phyloP scores from a whole-genome alignment of 1,284 basidiomycete genomes.

The Pholiota adiposa region DNA sequence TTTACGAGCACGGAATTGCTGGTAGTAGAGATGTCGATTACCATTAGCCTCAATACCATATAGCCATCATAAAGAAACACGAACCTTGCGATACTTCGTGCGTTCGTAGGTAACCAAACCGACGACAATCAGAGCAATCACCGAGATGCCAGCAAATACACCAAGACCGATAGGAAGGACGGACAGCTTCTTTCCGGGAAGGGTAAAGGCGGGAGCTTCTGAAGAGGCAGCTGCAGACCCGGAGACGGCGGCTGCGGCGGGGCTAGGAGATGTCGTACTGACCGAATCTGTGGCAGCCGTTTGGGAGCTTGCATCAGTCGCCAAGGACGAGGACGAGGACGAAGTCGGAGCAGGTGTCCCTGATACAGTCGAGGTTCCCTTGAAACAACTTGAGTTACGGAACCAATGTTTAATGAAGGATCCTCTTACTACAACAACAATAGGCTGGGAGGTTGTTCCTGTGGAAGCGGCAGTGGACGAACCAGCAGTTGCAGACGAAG shows the following conservation, averaged over 20 bases:
- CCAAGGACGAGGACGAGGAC: slow-evolving; percentile 5
- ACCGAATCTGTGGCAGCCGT: slow-evolving; percentile 7
- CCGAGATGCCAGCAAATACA: slow-evolving; percentile 80
- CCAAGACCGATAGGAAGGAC: slow-evolving; percentile 83
- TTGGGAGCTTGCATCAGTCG: slow-evolving; percentile 3
- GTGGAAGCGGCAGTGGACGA: slow-evolving; percentile 23
- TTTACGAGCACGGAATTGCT: slow-evolving; percentile 78
- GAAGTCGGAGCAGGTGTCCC: slow-evolving; percentile 16
- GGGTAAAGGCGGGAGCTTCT: slow-evolving; percentile 49
- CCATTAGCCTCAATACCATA: neutral
- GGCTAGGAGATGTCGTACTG: slow-evolving; percentile 16
- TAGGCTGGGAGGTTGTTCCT: slow-evolving; percentile 22
- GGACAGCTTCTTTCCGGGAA: slow-evolving; percentile 73
- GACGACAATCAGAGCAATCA: slow-evolving; percentile 79
- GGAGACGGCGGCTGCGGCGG: slow-evolving; percentile 37
- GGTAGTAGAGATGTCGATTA: slow-evolving; percentile 19
- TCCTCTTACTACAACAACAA: slow-evolving; percentile 14
- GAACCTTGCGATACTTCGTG: slow-evolving; percentile 78
- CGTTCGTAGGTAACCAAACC: slow-evolving; percentile 82
- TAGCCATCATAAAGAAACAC: slow-evolving; percentile 23
- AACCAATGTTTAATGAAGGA: neutral
- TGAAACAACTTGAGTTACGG: slow-evolving; percentile 1
- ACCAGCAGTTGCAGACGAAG: slow-evolving; percentile 20
- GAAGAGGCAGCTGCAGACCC: slow-evolving; percentile 45
- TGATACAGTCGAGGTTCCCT: slow-evolving; percentile 20